Base-by-base conservation (phyloP, 306 rosid species). In the Vigna angularis region DNA sequence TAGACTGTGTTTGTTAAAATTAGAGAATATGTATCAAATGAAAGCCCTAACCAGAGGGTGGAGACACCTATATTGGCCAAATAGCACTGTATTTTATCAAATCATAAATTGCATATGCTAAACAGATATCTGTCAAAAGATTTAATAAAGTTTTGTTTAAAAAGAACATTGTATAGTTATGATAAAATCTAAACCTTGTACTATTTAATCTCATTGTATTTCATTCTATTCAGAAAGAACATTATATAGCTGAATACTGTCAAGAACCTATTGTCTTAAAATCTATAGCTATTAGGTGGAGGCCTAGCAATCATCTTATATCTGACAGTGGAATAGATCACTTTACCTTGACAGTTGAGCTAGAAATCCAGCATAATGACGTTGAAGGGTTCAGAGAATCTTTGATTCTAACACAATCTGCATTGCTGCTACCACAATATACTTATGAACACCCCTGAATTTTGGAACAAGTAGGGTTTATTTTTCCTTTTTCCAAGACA, bases 321-420 rank as follows among this genome's bases (percentile, higher is more conserved):
- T 81, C 52, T 36, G 70, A 76, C 13, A 24, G 28, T 24, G 28
- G 28, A 28, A 38, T 42, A 69, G 24, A 75, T 76, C 40, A 24
- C 28, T 24, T 24, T 24, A 24, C 28, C 28, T 24, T 24, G 28
- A 24, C 28, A 24, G 32, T 28, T 28, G 32, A 28, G 87, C 85
- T 12, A 88, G 89, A 84, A 88, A 94, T 64, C 88, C 74, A 62
- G 96, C 86, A 81, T 96, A 92, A 10, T 58, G 28, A 24, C 28
- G 81, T 73, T 92, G 88, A 73, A 92, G 84, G 90, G 89, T 80
- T 84, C 18, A 90, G 72, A 82, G 89, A 87, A 81, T 92, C 32
- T 55, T 77, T 89, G 69, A 86, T 80, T 87, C 95, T 88, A 74
- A 91, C 78, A 80, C 95, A 94, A 59, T 89, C 93, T 56, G 89